phyloP scores from a whole-genome alignment of 306 rosid genomes.

The Amphicarpaea edgeworthii region DNA sequence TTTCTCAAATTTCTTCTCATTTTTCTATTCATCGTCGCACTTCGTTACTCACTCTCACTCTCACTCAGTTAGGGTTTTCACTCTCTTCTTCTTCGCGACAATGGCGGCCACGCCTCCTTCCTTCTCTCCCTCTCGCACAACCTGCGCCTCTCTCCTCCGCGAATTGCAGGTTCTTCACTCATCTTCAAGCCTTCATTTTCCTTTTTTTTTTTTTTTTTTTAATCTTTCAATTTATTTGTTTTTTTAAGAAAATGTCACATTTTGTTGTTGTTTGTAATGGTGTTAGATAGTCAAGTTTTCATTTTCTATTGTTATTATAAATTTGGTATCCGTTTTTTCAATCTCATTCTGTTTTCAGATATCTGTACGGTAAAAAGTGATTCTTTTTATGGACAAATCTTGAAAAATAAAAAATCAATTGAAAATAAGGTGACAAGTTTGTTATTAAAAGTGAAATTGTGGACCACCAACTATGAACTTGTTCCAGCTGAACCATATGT shows the following conservation, averaged over 20 bases:
- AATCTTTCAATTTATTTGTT: neutral
- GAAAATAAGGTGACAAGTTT: neutral
- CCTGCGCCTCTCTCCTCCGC: conserved; percentile 91
- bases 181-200: neutral
- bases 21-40: conserved; percentile 23
- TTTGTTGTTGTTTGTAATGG: neutral
- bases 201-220: neutral
- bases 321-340: neutral
- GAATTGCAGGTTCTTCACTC: conserved; percentile 73
- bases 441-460: too few species aligned
- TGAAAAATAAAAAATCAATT: neutral
- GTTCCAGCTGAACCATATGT: too few species aligned
- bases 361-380: too few species aligned
- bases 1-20: conserved; percentile 24
- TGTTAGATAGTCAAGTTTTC: neutral
- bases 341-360: too few species aligned
- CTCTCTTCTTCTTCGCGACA: conserved; percentile 5
- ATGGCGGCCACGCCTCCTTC: conserved; percentile 59
- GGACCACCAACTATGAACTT: too few species aligned
- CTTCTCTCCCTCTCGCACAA: conserved; percentile 81
- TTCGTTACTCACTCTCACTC: neutral
- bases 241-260: neutral
- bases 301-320: neutral
- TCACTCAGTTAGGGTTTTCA: conserved; percentile 41
- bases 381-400: neutral